Evolutionary conservation across 2,329 filamentous ascomycete species (phyloP), one percentile per base, ranked within the genome.

Genomic region (Pestalotiopsis sp.): DNA sequence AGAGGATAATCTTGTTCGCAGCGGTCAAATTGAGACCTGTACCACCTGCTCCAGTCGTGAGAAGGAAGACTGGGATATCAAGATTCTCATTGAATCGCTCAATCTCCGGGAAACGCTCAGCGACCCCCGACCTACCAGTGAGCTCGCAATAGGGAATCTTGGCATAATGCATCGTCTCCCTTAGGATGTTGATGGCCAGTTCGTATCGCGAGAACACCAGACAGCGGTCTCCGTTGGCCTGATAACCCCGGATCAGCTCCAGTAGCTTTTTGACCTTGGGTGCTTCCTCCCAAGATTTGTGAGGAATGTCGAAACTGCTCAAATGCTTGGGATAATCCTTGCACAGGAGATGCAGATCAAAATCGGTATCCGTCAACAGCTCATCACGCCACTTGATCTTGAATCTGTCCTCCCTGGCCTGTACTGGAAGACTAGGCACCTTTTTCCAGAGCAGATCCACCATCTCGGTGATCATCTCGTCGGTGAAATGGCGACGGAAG

Each of bases 1-100:
- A 98, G 76, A 99, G 96, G 80, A 99, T 90, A 74, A 99, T 95
- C 81, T 98, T 98, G 84, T 98, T 98, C 4, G 96, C 96, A 45
- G 92, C 93, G 7, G 95, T 96, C 67, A 99, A 83, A 80, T 99
- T 99, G 83, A 99, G 97, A 56, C 96, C 96, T 0, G 95, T 96
- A n/a, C 96, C 96, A 66, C 96, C 96, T 0, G 95, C 95, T 70
- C 94, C 95, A 0, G 96, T 99, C 1, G 93, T 96, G 5, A 99
- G 88, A 72, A 99, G 87, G 80, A 99, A 99, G 0, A 97, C 94
- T 0, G 94, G 92, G 66, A 98, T 97, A 2, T 87, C 85, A 0
- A 86, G 82, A 76, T 97, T 88, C 2, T 88, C 82, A 74, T 94
- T 92, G 85, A 97, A 99, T 58, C 92, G 87, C 79, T 99, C 93